Base-by-base conservation (phyloP, 2,329 filamentous ascomycete species). In the Sclerotiophoma versabilis region DNA sequence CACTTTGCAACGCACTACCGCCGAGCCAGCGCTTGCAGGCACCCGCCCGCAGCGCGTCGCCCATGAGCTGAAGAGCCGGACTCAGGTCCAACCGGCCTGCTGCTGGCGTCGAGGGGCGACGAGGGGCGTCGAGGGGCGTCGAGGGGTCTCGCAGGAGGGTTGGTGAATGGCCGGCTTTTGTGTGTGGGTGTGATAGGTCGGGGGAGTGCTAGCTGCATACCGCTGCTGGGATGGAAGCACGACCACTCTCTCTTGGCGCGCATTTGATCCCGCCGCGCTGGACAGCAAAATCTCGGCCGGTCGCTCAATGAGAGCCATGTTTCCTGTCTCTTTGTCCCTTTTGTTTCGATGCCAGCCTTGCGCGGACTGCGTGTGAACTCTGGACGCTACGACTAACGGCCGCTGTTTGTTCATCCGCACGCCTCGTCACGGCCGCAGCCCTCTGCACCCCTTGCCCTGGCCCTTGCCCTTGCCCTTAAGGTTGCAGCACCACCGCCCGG, bases 201-300 rank as follows among this genome's bases (percentile, higher is more conserved):
- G 51, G 51, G 51, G 14, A 23, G 19, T 4, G 33, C 14, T 48
- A 41, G 46, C 45, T 47, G 44, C 51, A 49, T 44, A 47, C 51
- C 45, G 51, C 38, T 33, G 51, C 45, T 49, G 45, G 51, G 45
- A 49, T 54, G 41, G 26, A 43, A 39, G 51, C 51, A 49, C 46
- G 51, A 54, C 44, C 51, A 49, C 39, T 36, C 32, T 27, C 26
- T 23, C 51, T 54, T 54, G 51, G 51, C 51, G 43, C 37, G 45
- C 51, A 49, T 49, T 49, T 22, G 33, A 49, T 49, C 51, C 51
- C 51, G 51, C 51, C 51, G 45, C 45, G 51, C 39, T 54, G 51
- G 51, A 54, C 45, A 54, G 51, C 51, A 54, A 54, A 54, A 54
- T 54, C 51, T 54, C 51, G 45, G 51, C 45, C 51, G 39, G 51